Conservation (phyloP, 176 grass and related monocot genomes). For the Carex pumila region DNA sequence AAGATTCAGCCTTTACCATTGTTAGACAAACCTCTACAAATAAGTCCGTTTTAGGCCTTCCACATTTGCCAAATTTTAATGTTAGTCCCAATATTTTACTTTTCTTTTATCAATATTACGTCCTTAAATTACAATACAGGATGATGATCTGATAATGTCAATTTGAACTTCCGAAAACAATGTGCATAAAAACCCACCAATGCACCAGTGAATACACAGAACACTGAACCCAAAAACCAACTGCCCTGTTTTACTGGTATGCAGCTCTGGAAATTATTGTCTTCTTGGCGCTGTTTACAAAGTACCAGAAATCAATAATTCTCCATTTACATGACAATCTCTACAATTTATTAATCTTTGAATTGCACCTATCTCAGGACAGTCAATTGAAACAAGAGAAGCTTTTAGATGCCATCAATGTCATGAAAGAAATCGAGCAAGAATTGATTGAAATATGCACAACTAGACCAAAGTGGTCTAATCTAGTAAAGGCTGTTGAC, state of each 20-base stretch:
- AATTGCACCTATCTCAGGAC: conserved; percentile 29
- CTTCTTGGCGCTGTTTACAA: background rate
- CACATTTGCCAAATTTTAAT: conserved; percentile 14
- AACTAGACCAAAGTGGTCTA: conserved; percentile 51
- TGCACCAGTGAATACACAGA: background rate
- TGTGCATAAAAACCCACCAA: background rate
- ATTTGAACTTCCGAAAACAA: background rate
- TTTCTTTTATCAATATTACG: background rate
- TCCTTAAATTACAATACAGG: background rate
- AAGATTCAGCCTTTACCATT: conserved; percentile 71
- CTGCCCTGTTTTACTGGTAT: background rate
- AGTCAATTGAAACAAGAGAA: conserved; percentile 54
- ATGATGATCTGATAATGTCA: background rate
- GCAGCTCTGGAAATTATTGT: background rate
- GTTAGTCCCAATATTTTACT: conserved; percentile 21
- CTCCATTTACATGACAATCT: background rate
- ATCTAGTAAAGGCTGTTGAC: conserved; percentile 72
- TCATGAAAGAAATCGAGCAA: conserved; percentile 60
- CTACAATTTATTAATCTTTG: background rate
- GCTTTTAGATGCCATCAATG: conserved; percentile 50
- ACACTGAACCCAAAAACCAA: background rate
- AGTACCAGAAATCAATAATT: background rate
- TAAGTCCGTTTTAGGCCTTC: conserved; percentile 34
- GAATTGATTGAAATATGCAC: conserved; percentile 41
- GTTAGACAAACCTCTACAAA: conserved; percentile 44